A percentile compares a stretch with the other conserved stretches of the same genome.
phyloP scores from a whole-genome alignment of 176 grass and related monocot species.

The Cenchrus fungigraminus region DNA sequence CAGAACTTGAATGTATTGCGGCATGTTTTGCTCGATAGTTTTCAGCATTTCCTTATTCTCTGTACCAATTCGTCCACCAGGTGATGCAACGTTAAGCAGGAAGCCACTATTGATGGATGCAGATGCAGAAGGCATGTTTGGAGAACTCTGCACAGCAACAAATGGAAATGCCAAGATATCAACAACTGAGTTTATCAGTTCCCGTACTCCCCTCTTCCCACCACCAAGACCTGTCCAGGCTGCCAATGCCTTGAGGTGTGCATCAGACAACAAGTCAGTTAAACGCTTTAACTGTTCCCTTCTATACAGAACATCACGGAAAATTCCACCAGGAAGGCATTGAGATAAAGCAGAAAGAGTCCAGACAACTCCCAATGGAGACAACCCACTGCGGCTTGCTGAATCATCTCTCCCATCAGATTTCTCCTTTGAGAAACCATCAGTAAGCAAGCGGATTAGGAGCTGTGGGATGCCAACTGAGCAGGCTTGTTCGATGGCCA shows the following conservation, averaged over 20 bases:
- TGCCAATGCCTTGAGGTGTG: conserved; percentile 66
- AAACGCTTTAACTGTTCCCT: conserved; percentile 77
- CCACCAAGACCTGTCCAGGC: conserved; percentile 84
- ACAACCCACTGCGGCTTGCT: conserved; percentile 69
- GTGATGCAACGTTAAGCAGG: conserved; percentile 78
- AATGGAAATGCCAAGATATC: conserved; percentile 96
- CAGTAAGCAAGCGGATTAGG: conserved; percentile 72
- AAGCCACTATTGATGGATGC: conserved; percentile 95
- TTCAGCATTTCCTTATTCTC: conserved; percentile 89
- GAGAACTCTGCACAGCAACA: conserved; percentile 93
- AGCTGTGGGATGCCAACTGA: conserved; percentile 85
- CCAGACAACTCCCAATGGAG: conserved; percentile 76
- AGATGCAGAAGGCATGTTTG: conserved; percentile 73
- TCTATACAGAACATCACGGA: conserved; percentile 85
- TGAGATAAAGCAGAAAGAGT: conserved; percentile 78
- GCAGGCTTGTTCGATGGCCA: conserved; percentile 90
- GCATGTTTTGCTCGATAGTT: conserved; percentile 68
- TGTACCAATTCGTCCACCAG: conserved; percentile 71
- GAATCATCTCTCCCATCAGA: conserved; percentile 51
- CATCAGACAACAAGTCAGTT: conserved; percentile 67
- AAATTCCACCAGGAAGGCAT: conserved; percentile 69
- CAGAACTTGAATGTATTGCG: conserved; percentile 80
- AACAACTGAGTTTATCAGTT: conserved; percentile 82
- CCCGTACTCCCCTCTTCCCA: conserved; percentile 73
- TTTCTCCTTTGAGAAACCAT: conserved; percentile 54